Percentiles rank a stretch among this genome's conserved stretches.
Evolutionary conservation across 169 alveolate genomes (phyloP).

Genomic region (Eimeria tenella): DNA sequence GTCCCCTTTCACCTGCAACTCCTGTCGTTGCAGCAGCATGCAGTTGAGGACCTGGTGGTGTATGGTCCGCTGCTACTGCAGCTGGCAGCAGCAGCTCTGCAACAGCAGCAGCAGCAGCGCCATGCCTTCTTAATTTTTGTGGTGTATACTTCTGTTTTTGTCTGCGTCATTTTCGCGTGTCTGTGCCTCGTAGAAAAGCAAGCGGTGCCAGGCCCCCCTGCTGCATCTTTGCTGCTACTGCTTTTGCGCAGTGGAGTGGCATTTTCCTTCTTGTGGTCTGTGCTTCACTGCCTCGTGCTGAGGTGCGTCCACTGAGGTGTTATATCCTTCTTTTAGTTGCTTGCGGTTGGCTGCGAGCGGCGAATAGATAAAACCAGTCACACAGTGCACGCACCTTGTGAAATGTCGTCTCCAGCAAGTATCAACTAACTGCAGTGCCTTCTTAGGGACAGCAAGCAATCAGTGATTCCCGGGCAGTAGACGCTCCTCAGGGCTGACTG

Average conservation of each 20-base stretch:
- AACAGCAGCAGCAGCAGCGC: constrained; percentile 65
- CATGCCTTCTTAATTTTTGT: background rate
- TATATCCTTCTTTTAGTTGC: background rate
- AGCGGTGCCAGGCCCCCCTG: constrained; percentile 21
- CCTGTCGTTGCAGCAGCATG: constrained; percentile 31
- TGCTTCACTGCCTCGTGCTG: constrained; percentile 29
- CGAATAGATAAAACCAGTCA: background rate
- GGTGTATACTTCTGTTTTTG: background rate
- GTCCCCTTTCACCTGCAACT: constrained; percentile 52
- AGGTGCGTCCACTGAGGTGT: background rate
- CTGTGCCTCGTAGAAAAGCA: background rate
- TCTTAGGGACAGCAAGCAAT: no score
- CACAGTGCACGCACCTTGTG: background rate
- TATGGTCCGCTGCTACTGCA: constrained; percentile 61
- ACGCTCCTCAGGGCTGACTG: background rate
- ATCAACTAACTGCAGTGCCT: background rate
- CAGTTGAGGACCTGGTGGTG: constrained; percentile 61
- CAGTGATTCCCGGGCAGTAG: constrained; percentile 6
- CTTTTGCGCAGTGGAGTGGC: constrained; percentile 55
- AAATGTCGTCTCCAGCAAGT: background rate
- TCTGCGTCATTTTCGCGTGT: background rate
- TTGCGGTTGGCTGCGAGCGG: background rate
- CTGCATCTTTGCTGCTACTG: constrained; percentile 32
- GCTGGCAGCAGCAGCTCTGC: constrained; percentile 62
- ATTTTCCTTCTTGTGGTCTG: constrained; percentile 17